Evolutionary conservation across 192 early-diverging fungal species (phyloP).

Genomic region (Mortierella hygrophila): DNA sequence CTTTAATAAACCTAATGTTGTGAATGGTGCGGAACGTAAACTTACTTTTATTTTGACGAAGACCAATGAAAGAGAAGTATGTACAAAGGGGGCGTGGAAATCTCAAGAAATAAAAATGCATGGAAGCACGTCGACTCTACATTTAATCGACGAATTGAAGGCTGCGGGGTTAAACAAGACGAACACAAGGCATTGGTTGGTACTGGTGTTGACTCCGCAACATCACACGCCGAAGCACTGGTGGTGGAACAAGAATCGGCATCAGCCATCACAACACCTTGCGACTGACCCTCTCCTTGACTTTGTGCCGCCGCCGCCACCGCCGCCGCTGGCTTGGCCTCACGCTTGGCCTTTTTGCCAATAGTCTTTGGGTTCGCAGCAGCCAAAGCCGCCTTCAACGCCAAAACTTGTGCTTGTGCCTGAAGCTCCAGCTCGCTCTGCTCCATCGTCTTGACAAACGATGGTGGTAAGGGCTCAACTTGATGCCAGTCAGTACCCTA

Average conservation of each 20-base stretch:
- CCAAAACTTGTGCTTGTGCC: slow-evolving; percentile 10
- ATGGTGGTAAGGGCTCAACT: slow-evolving; percentile 45
- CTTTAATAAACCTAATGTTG: background rate
- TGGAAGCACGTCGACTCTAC: background rate
- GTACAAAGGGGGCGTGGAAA: background rate
- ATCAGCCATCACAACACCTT: background rate
- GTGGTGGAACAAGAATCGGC: background rate
- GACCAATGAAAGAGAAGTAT: background rate
- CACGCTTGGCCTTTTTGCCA: slow-evolving; percentile 29
- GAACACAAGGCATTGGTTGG: slow-evolving; percentile 18
- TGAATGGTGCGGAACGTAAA: background rate
- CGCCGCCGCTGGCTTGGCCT: slow-evolving; percentile 22
- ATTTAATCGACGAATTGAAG: slow-evolving; percentile 46
- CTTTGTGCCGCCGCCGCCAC: background rate
- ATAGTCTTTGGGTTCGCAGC: slow-evolving; percentile 19
- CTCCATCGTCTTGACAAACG: slow-evolving; percentile 35
- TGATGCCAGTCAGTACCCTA: slow-evolving; percentile 54
- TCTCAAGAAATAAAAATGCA: background rate
- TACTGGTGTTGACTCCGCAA: background rate
- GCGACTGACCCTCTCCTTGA: background rate
- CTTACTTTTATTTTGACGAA: background rate
- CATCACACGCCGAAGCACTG: background rate
- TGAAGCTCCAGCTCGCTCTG: slow-evolving; percentile 35
- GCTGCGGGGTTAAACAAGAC: slow-evolving; percentile 31
- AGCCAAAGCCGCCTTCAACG: slow-evolving; percentile 17